Evolutionary conservation across 2,329 filamentous ascomycete genomes (phyloP).

Genomic region (Botrytis cinerea): DNA sequence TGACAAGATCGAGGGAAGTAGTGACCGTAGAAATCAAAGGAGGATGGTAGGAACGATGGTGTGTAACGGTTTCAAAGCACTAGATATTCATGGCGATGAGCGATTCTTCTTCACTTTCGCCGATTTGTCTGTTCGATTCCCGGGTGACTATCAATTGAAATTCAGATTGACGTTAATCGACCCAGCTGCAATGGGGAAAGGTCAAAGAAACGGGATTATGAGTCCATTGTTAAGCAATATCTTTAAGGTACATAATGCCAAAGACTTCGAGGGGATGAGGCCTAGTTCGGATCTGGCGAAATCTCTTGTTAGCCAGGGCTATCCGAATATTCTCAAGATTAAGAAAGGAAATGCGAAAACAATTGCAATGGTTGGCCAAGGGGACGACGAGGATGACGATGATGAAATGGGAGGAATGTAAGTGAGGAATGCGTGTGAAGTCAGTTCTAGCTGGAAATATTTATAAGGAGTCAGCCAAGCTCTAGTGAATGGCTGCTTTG

Average conservation of each 20-base stretch:
- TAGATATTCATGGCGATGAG: slow-evolving; percentile 70
- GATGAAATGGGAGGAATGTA: slow-evolving; percentile 31
- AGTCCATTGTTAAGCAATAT: slow-evolving; percentile 56
- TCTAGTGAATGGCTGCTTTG: not conserved
- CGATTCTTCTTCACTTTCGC: slow-evolving; percentile 87
- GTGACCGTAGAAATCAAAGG: slow-evolving; percentile 69
- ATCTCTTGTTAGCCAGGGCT: slow-evolving; percentile 74
- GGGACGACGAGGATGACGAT: slow-evolving; percentile 35
- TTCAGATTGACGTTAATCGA: slow-evolving; percentile 72
- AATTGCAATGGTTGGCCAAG: slow-evolving; percentile 40
- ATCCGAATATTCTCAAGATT: slow-evolving; percentile 69
- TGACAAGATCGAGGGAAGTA: slow-evolving; percentile 62
- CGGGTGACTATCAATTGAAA: slow-evolving; percentile 72
- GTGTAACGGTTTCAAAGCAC: slow-evolving; percentile 73
- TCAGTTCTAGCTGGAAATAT: not conserved
- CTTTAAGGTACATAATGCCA: slow-evolving; percentile 81
- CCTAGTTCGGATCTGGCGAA: slow-evolving; percentile 75
- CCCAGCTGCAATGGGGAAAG: slow-evolving; percentile 45
- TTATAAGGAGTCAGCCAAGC: not conserved
- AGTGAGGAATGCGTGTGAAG: not conserved
- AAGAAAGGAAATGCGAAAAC: slow-evolving; percentile 79
- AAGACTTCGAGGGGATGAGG: slow-evolving; percentile 84
- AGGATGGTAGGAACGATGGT: slow-evolving; percentile 80
- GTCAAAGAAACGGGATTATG: slow-evolving; percentile 50
- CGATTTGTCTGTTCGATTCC: slow-evolving; percentile 76